Evolutionary conservation across 169 alveolate genomes (phyloP), one percentile per base, ranked within the genome.

Genomic region (Plasmodium reichenowi): DNA sequence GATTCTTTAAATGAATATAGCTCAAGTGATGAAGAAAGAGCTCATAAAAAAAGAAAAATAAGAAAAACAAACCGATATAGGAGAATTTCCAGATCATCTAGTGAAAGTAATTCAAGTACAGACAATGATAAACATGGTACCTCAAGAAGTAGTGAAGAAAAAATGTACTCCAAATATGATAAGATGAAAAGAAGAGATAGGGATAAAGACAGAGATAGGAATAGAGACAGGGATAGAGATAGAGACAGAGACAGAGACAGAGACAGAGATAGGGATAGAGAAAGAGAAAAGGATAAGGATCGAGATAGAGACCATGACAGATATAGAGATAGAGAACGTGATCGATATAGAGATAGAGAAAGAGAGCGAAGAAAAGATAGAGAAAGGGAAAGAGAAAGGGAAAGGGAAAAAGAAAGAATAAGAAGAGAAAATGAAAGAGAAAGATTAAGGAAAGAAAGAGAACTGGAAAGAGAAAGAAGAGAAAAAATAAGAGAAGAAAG

Each of bases 401-500:
- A 48, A 54, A 38, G 88, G 86, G 48, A 43, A 26, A n/a, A 70
- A 60, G 54, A 43, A 73, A 45, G 54, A 54, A 47, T 43, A 17
- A 63, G 64, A 48, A 76, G 80, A 2, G 73, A 52, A 20, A 47
- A 72, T 7, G 74, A 74, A 58, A 50, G 91, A n/a, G 78, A 92
- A 54, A 68, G 71, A 52, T 7, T 17, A 63, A 64, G 87, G 10
- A 67, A 22, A 50, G 59, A 47, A 29, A 75, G 63, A 38, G 75
- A 71, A 45, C 67, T 48, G 22, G 89, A 80, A 43, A 58, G 52
- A 58, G 91, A 59, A 85, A 87, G 26, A 60, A 75, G 95, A 88
- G 94, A 90, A 92, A 80, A 89, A 88, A 38, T 74, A 92, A 22
- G 95, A 88, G 80, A 95, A 93, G 89, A 94, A 93, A 70, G 95